A percentile compares a stretch with the other conserved stretches of the same genome.
phyloP scores from a whole-genome alignment of 2,329 filamentous ascomycete genomes.

The Geosmithia morbida region DNA sequence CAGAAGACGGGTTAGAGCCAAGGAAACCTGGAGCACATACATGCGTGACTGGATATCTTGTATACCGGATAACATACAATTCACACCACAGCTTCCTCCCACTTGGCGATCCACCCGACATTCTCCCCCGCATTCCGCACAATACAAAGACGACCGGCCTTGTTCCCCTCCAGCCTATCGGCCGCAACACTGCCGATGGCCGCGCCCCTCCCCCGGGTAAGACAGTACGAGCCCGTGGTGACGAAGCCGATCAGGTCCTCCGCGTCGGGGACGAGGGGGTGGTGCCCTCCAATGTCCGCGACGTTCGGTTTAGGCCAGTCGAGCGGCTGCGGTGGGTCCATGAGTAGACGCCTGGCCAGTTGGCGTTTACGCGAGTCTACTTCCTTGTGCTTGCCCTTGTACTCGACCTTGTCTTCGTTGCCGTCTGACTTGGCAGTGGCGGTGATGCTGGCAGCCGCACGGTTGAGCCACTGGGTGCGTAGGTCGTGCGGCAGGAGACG shows the following conservation, averaged over 20 bases:
- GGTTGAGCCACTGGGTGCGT: conserved; percentile 57
- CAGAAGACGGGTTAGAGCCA: too few species aligned
- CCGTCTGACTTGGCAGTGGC: neutral
- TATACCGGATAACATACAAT: too few species aligned
- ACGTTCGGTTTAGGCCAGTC: conserved; percentile 20
- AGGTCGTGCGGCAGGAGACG: conserved; percentile 30
- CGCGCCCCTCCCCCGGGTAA: conserved; percentile 60
- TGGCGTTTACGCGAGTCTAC: conserved; percentile 21
- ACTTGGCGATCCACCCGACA: conserved; percentile 63
- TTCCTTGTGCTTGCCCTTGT: neutral
- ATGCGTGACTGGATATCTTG: too few species aligned
- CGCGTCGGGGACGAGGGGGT: conserved; percentile 57
- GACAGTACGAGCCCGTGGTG: conserved; percentile 71
- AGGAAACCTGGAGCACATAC: too few species aligned
- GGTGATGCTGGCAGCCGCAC: conserved; percentile 17
- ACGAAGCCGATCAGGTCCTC: conserved; percentile 80
- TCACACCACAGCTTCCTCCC: conserved; percentile 56
- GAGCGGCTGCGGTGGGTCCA: conserved; percentile 13
- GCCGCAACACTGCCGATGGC: conserved; percentile 60
- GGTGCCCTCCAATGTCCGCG: conserved; percentile 40
- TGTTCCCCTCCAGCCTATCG: conserved; percentile 37
- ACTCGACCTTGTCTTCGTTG: neutral
- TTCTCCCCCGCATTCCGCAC: conserved; percentile 68
- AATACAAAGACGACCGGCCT: conserved; percentile 43
- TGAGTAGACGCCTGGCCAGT: conserved; percentile 31